Evolutionary conservation across 2,329 filamentous ascomycete genomes (phyloP), one percentile per base, ranked within the genome.

Genomic region (Diplodia corticola): DNA sequence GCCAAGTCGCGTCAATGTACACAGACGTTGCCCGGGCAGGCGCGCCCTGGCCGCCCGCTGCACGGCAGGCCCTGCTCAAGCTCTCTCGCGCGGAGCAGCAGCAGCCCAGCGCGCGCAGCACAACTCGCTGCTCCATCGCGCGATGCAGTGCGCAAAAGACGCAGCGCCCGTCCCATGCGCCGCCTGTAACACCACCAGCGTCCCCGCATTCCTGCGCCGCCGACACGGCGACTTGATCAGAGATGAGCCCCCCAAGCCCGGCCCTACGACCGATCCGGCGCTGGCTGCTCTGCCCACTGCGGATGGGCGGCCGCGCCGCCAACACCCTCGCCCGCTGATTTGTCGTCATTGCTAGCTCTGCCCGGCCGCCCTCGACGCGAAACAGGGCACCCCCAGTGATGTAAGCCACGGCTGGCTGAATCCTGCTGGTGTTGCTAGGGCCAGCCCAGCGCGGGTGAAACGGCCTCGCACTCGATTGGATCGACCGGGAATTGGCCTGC

Each of bases 1-100:
- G 57, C 57, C 57, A 61, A 61, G 57, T 4, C 55, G 24, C 35
- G 24, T 59, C 55, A 30, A 15, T 49, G 57, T 61, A 61, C 57
- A 61, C 57, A 61, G 64, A 50, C 64, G 64, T 65, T 65, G 64
- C 64, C 64, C 46, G 64, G 64, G 30, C 64, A 65, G 64, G n/a
- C 30, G 33, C 30, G 64, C 64, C 64, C 46, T 44, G 64, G 54
- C 64, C 64, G 35, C 48, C 17, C 12, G 53, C 37, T 49, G 63
- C 51, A 35, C 53, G 44, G 51, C 37, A 10, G 20, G 12, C 35
- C 17, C 35, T 51, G 22, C 30, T 51, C 59, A 63, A 49, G 44
- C 48, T 54, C 55, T 22, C 20, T 20, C 30, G 50, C 37, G 33
- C 46, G 60, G 49, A 17, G 60, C 60, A 63, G 60, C 60, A 51